Percentiles rank a stretch among this genome's conserved stretches.
Conservation (phyloP, 768 basidiomycete genomes). For the Boletus tomentosulus region DNA sequence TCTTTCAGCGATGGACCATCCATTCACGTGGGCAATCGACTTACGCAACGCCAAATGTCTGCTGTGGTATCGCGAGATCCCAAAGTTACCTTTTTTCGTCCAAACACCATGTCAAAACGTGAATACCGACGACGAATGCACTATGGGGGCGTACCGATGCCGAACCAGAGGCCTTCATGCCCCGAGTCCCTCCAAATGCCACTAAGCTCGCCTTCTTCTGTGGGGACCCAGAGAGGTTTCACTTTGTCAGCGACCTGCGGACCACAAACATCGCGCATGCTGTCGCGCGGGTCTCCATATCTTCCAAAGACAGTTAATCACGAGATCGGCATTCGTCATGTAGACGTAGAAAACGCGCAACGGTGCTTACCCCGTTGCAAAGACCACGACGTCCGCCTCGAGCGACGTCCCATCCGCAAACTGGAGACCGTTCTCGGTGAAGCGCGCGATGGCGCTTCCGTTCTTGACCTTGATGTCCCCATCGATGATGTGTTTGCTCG, state of each 20-base stretch:
- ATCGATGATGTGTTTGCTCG: conserved; percentile 40
- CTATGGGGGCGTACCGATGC: conserved; percentile 19
- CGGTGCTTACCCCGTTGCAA: conserved; percentile 26
- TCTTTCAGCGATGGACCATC: neutral
- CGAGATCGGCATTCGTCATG: too few species aligned
- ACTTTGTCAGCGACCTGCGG: conserved; percentile 43
- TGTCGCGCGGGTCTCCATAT: conserved; percentile 41
- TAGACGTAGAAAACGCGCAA: neutral
- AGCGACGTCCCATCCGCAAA: conserved; percentile 30
- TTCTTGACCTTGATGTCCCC: conserved; percentile 51
- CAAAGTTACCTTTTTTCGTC: conserved; percentile 18
- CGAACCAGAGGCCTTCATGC: conserved; percentile 35
- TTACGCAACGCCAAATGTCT: conserved; percentile 29
- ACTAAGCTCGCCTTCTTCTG: conserved; percentile 57
- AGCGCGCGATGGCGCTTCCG: conserved; percentile 32
- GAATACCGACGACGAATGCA: neutral
- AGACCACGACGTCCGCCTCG: conserved; percentile 31
- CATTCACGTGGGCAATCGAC: conserved; percentile 3
- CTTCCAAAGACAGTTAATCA: conserved; percentile 27
- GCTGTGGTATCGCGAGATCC: conserved; percentile 27
- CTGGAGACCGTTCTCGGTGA: conserved; percentile 30
- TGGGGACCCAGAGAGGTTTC: conserved; percentile 55
- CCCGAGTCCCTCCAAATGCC: conserved; percentile 34
- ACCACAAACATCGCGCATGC: conserved; percentile 43
- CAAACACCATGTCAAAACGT: neutral